Base-by-base conservation (phyloP, 805 yeast species). In the Cyberlindnera mrakii region DNA sequence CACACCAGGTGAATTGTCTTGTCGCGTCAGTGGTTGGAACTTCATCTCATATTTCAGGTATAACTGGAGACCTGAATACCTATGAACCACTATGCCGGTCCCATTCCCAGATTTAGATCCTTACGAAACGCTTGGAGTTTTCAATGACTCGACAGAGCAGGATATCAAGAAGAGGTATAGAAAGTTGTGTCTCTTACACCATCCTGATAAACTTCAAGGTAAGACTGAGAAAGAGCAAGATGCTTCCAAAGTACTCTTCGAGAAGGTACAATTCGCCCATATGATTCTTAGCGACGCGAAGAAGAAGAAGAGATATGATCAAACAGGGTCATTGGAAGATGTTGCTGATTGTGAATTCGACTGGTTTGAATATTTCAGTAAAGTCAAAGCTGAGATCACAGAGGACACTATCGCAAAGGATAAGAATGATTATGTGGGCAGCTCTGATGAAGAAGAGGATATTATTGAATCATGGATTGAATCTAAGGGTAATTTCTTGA, bases 211-310 rank as follows among this genome's bases (percentile, higher is more conserved):
- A 56, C 60, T 73, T 37, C 68, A 66, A 54, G 64, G 65, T 9
- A 54, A 51, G 37, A 51, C 64, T 2, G 47, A 45, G 11, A 64
- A 58, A 9, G 68, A 62, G 37, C 62, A 60, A 31, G 62, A 49
- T 10, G 64, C 55, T 39, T 59, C 70, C 30, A 67, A 63, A 42
- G 37, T 30, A n/a, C 53, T 53, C 47, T 88, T 89, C 60, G 84
- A 87, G 40, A 65, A 75, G 51, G 72, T 88, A 16, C 90, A 86
- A 57, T 80, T 85, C 54, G 82, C 95, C 17, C 86, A 85, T 59
- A 68, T 81, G 35, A 71, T 88, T 0, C 65, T 88, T 20, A 68
- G 77, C 23, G 93, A 88, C 55, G 65, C 71, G 0, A 59, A 62
- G 31, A 72, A 75, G 48, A 67, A 87, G 25, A 67, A 66, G 35